Conservation (phyloP, 352 stramenopile species). For the Saprolegnia diclina region DNA sequence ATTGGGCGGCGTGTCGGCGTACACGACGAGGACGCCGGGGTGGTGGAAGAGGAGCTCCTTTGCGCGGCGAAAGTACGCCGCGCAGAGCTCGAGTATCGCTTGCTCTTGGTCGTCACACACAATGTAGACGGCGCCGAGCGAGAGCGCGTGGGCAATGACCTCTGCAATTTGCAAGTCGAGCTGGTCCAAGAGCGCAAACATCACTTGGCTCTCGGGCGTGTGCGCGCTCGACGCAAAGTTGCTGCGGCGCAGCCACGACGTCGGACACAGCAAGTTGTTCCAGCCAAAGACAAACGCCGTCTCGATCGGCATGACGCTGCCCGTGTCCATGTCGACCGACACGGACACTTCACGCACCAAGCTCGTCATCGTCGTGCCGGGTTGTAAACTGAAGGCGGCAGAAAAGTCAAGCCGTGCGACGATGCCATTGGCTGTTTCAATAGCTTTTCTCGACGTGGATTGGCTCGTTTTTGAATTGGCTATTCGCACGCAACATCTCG, state of each 20-base stretch:
- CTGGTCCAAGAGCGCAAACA: not conserved
- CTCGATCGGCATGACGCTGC: not conserved
- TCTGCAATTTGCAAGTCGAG: not conserved
- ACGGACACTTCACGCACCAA: not conserved
- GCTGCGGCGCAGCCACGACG: not conserved
- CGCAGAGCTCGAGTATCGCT: not conserved
- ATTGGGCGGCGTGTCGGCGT: not conserved
- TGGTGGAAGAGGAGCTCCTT: not conserved
- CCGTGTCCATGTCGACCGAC: not conserved
- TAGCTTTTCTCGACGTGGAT: no score
- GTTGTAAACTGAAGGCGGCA: no score
- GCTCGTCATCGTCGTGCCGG: not conserved
- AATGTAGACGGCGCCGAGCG: not conserved
- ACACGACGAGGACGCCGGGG: not conserved
- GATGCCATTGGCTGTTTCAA: no score
- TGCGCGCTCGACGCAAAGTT: not conserved
- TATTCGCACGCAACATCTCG: no score
- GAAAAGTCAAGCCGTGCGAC: no score
- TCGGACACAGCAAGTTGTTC: slow-evolving; percentile 12
- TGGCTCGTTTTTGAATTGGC: no score
- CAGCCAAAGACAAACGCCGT: slow-evolving; percentile 18
- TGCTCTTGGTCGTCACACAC: not conserved
- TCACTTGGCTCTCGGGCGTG: not conserved
- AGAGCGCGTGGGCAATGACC: not conserved
- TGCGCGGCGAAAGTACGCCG: not conserved